Percentiles rank a stretch among this genome's conserved stretches.
Evolutionary conservation across 768 basidiomycete genomes (phyloP).

Genomic region (Suillus americanus): DNA sequence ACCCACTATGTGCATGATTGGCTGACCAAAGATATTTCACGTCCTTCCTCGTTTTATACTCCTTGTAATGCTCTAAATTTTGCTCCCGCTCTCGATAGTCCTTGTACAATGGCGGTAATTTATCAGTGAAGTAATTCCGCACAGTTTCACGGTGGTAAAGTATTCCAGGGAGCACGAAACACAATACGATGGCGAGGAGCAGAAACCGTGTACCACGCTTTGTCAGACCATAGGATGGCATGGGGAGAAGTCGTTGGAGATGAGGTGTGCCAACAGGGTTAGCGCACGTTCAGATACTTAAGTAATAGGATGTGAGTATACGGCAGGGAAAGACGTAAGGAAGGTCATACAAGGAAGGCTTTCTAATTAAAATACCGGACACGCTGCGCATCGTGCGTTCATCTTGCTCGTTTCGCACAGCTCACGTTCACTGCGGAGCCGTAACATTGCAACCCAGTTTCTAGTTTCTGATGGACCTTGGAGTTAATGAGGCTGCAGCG

Average conservation of each 20-base stretch:
- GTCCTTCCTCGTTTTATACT: conserved; percentile 30
- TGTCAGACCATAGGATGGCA: conserved; percentile 22
- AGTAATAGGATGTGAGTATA: not conserved
- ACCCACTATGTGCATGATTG: conserved; percentile 44
- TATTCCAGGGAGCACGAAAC: not conserved
- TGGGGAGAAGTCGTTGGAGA: conserved; percentile 7
- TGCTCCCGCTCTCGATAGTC: conserved; percentile 38
- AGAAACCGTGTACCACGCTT: conserved; percentile 25
- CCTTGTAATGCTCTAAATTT: conserved; percentile 40
- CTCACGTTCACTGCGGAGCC: not conserved
- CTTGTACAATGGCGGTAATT: conserved; percentile 43
- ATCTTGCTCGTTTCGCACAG: not conserved
- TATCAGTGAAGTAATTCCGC: not conserved
- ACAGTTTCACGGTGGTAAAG: not conserved
- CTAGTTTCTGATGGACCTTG: too few relatives aligned
- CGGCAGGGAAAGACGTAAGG: not conserved
- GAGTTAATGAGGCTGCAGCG: too few relatives aligned
- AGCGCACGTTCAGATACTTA: too few relatives aligned
- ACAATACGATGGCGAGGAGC: not conserved
- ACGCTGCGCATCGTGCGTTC: not conserved
- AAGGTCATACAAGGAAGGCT: not conserved
- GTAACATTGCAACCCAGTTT: not conserved
- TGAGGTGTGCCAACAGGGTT: not conserved
- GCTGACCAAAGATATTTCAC: conserved; percentile 47
- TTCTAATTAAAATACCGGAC: not conserved